Evolutionary conservation across 441 rosid genomes (phyloP).

Genomic region (Corymbia calophylla): DNA sequence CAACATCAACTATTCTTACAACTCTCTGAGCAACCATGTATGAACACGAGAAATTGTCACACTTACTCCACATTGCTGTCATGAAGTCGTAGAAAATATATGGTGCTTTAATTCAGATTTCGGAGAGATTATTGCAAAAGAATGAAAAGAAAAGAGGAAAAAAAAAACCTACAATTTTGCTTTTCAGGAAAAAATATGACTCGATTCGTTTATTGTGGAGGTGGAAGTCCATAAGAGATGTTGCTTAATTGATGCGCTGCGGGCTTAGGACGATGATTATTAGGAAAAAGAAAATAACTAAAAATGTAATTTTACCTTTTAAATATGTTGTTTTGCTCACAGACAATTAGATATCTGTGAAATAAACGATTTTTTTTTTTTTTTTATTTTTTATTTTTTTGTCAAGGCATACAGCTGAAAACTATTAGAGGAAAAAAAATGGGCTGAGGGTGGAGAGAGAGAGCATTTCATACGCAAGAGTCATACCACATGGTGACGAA

Average conservation of each 20-base stretch:
- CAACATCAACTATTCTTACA: neutral
- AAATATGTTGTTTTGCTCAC: neutral
- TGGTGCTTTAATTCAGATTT: neutral
- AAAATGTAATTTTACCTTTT: neutral
- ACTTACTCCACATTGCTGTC: neutral
- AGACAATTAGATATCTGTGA: neutral
- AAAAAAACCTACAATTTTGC: fast-evolving
- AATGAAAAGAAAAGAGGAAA: fast-evolving
- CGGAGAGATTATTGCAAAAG: neutral
- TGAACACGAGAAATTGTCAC: neutral
- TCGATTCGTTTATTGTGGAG: neutral
- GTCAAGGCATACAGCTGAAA: neutral
- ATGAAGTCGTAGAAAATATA: neutral
- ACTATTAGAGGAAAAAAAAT: neutral
- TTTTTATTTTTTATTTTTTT: no score
- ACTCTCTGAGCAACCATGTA: neutral
- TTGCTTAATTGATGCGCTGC: neutral
- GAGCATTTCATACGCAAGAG: no score
- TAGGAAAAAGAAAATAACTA: fast-evolving
- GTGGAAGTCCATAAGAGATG: neutral
- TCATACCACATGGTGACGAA: no score
- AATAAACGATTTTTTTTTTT: no score
- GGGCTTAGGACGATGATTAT: neutral
- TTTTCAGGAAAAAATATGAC: neutral
- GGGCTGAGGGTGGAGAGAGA: neutral